Evolutionary conservation across 805 yeast species (phyloP).

Genomic region (Candida verbasci): DNA sequence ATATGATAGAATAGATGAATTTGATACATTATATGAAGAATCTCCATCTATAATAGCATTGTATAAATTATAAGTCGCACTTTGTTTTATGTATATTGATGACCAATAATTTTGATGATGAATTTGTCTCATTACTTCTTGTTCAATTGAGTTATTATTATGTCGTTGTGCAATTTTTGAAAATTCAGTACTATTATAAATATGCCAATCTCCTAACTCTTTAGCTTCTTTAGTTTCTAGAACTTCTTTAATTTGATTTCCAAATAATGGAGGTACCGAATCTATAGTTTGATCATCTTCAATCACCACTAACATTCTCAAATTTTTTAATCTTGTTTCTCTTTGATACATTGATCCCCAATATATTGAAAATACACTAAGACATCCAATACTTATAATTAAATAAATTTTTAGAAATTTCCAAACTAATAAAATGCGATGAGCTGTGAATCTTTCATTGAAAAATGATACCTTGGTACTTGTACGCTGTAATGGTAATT

Average conservation of each 20-base stretch:
- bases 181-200: slow-evolving; percentile 26
- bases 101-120: slow-evolving; percentile 62
- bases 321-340: slow-evolving; percentile 23
- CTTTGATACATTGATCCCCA: slow-evolving; percentile 38
- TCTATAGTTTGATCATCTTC: slow-evolving; percentile 16
- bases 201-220: slow-evolving; percentile 33
- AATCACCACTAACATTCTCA: slow-evolving; percentile 33
- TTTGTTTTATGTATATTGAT: slow-evolving; percentile 47
- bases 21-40: slow-evolving; percentile 25
- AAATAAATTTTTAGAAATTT: slow-evolving; percentile 19
- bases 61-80: slow-evolving; percentile 39
- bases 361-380: slow-evolving; percentile 33
- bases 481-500: neutral
- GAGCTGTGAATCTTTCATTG: slow-evolving; percentile 17
- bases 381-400: slow-evolving; percentile 29
- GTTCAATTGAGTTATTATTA: slow-evolving; percentile 21
- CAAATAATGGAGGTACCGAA: slow-evolving; percentile 41
- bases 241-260: slow-evolving; percentile 37
- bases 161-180: slow-evolving; percentile 22
- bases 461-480: slow-evolving; percentile 25
- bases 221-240: slow-evolving; percentile 20
- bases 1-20: slow-evolving; percentile 30
- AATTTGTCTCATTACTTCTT: slow-evolving; percentile 40
- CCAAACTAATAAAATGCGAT: slow-evolving; percentile 16
- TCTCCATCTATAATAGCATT: slow-evolving; percentile 38